A percentile compares a stretch with the other conserved stretches of the same genome.
Conservation (phyloP, 148 eudicot genomes). For the Nepenthes mirabilis region DNA sequence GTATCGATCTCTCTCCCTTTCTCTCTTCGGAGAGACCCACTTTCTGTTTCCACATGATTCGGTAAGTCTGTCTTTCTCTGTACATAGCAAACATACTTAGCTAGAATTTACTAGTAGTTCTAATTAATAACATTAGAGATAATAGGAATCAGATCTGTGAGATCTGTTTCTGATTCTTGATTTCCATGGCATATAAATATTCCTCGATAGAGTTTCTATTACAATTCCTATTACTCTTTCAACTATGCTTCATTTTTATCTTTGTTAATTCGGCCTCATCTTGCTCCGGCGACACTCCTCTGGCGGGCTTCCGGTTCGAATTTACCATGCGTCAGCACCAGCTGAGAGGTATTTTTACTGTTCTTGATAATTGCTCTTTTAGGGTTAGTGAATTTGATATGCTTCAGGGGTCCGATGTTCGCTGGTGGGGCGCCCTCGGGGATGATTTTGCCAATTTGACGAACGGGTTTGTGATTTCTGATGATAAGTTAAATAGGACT, state of each 20-base stretch:
- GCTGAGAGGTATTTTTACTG: constrained; percentile 52
- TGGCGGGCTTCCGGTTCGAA: constrained; percentile 40
- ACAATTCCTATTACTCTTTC: constrained; percentile 7
- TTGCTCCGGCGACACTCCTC: constrained; percentile 34
- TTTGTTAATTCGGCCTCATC: constrained; percentile 17
- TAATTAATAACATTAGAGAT: too few relatives aligned
- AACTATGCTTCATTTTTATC: constrained; percentile 6
- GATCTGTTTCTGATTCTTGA: neutral
- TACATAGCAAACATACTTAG: too few relatives aligned
- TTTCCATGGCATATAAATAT: constrained; percentile 19
- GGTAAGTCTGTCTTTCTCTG: too few relatives aligned
- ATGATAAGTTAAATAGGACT: constrained; percentile 38
- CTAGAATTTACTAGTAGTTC: too few relatives aligned
- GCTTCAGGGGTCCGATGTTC: constrained; percentile 77
- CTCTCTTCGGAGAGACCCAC: too few relatives aligned
- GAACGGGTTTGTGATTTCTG: constrained; percentile 59
- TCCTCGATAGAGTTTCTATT: constrained; percentile 11
- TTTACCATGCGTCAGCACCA: constrained; percentile 81
- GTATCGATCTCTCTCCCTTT: neutral
- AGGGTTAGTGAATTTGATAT: constrained; percentile 74
- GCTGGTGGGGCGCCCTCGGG: constrained; percentile 78
- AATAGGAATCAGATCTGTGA: neutral
- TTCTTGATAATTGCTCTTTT: constrained; percentile 72
- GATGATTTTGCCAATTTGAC: constrained; percentile 59
- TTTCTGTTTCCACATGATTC: too few relatives aligned